A percentile compares a stretch with the other conserved stretches of the same genome.
Evolutionary conservation across 768 basidiomycete species (phyloP).

Genomic region (Russula compacta): DNA sequence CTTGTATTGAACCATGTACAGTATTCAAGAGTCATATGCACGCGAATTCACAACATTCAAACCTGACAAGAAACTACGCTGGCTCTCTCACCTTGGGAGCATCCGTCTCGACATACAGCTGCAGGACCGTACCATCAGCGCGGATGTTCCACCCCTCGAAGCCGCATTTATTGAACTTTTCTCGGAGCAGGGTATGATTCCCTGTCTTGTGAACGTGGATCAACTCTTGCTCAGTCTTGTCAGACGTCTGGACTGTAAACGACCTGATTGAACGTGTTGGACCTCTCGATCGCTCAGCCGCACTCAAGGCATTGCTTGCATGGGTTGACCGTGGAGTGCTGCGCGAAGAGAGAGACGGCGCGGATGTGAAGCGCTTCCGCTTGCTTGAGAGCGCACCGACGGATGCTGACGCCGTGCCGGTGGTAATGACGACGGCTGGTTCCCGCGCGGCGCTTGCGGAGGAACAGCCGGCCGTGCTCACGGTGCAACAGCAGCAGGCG

Average conservation of each 20-base stretch:
- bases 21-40: constrained; percentile 69
- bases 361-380: constrained; percentile 34
- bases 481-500: constrained; percentile 63
- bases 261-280: constrained; percentile 60
- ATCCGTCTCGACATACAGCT: constrained; percentile 75
- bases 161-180: constrained; percentile 88
- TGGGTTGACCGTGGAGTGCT: constrained; percentile 82
- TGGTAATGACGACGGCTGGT: constrained; percentile 4
- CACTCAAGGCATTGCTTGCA: constrained; percentile 66
- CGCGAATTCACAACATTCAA: constrained; percentile 75
- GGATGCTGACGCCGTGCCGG: constrained; percentile 3
- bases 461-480: constrained; percentile 40
- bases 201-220: not conserved
- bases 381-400: constrained; percentile 58
- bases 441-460: constrained; percentile 29
- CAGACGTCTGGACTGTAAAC: constrained; percentile 64
- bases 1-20: constrained; percentile 26
- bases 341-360: constrained; percentile 51
- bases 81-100: constrained; percentile 84
- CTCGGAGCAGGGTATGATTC: constrained; percentile 47
- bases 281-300: constrained; percentile 50
- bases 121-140: constrained; percentile 65
- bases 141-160: constrained; percentile 78
- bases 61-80: constrained; percentile 84
- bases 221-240: not conserved